These are phyloP conservation scores for Clitopilus hobsonii DNA, from an alignment of 768 basidiomycete genomes.

Conservation along the genomic window DNA sequence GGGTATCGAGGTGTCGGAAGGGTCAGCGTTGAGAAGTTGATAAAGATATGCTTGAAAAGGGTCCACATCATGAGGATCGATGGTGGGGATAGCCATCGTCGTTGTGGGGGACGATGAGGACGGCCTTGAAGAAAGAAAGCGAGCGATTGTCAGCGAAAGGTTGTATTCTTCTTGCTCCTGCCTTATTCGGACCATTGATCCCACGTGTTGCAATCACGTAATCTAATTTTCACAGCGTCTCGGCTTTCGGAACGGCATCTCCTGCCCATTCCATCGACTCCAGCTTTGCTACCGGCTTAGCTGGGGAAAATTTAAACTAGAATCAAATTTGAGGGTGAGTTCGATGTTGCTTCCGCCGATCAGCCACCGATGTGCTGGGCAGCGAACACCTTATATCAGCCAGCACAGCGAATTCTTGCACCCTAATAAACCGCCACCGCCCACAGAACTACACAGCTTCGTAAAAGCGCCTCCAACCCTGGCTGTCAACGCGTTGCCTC, in stretches of 20 bases:
- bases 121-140: not conserved
- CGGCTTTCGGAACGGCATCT: not conserved
- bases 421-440: too few relatives aligned
- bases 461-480: too few relatives aligned
- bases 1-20: not conserved
- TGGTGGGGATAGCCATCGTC: not conserved
- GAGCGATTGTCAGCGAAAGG: not conserved
- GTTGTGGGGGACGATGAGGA: constrained; percentile 1
- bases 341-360: not conserved
- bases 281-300: not conserved
- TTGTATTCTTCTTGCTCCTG: not conserved
- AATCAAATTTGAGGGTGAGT: too few relatives aligned
- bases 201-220: not conserved
- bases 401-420: not conserved
- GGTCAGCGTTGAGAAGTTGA: not conserved
- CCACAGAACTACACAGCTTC: too few relatives aligned
- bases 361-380: not conserved
- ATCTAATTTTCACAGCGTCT: not conserved
- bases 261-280: not conserved
- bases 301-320: not conserved
- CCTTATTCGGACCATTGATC: not conserved
- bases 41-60: not conserved
- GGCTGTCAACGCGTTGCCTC: too few relatives aligned
- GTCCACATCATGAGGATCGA: not conserved
- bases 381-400: not conserved